Evolutionary conservation across 1,139 yeast species (phyloP), one percentile per base, ranked within the genome.

Genomic region (Kluyveromyces marxianus): DNA sequence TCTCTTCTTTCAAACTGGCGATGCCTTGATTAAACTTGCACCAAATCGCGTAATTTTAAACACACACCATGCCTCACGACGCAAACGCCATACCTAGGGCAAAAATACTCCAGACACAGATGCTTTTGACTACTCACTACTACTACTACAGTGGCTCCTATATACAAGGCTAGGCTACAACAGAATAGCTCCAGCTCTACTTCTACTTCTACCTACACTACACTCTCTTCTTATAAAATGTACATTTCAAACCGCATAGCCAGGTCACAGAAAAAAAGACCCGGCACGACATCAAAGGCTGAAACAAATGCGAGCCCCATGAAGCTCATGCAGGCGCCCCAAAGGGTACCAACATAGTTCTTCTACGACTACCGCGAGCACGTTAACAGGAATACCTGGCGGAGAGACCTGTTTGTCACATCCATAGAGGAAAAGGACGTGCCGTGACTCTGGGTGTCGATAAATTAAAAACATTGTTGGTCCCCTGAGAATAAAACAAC

Each of bases 361-460:
- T 67, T 84, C 88, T 84, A 75, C 83, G 92, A 84, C 85, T 71
- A 68, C 83, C 92, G 92, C 92, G 89, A 84, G 94, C 94, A 84
- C 94, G 86, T 77, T 76, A 70, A 62, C 46, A 54, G 47, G 48
- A 48, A 45, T 42, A 44, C 50, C 45, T 53, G 57, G 55, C 54
- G 48, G 50, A 50, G 49, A 44, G 46, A 46, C 53, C 33, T 34
- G 47, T 42, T 47, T 44, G 48, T 42, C 48, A 45, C 53, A 54
- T 52, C 54, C 63, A 63, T 51, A 53, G 63, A 59, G 48, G 54
- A 53, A 54, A 54, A 57, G 53, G 56, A 62, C 62, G 43, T 58
- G 61, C 69, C 88, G 94, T 83, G 92, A 84, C 94, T 84, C 94
- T 84, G 94, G 94, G 92, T 83, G 90, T 85, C 94, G 83, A 4